phyloP scores from a whole-genome alignment of 768 basidiomycete genomes.

The Calocybe gangraenosa region DNA sequence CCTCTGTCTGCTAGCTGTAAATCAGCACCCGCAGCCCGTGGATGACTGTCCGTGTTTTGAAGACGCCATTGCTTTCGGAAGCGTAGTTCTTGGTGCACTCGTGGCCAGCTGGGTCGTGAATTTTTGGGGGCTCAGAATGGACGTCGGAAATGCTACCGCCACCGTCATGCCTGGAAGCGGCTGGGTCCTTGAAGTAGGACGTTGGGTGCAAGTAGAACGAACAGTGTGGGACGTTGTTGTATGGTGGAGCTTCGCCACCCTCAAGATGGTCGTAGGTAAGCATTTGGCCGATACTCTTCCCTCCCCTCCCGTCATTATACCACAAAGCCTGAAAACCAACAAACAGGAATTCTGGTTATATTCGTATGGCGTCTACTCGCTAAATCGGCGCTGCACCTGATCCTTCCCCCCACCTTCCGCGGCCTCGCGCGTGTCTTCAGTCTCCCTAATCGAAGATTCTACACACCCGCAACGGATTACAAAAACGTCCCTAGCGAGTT shows the following conservation, averaged over 20 bases:
- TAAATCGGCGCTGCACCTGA: slow-evolving; percentile 67
- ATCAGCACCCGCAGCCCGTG: slow-evolving; percentile 89
- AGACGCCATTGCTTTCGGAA: slow-evolving; percentile 91
- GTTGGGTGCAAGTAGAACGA: slow-evolving; percentile 33
- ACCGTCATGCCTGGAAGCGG: slow-evolving; percentile 58
- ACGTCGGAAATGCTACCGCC: slow-evolving; percentile 11
- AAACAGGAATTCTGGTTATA: slow-evolving; percentile 67
- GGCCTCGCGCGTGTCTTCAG: slow-evolving; percentile 59
- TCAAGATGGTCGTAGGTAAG: slow-evolving; percentile 45
- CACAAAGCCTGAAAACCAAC: slow-evolving; percentile 1
- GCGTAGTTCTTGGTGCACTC: slow-evolving; percentile 73
- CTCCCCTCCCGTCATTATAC: neutral
- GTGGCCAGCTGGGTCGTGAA: slow-evolving; percentile 64
- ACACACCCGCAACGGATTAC: slow-evolving; percentile 91
- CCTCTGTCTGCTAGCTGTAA: slow-evolving; percentile 69
- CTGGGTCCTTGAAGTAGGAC: slow-evolving; percentile 28
- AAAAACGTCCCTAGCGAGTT: slow-evolving; percentile 58
- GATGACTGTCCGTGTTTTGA: slow-evolving; percentile 99
- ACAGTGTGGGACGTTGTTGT: slow-evolving; percentile 34
- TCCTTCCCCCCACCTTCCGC: slow-evolving; percentile 85
- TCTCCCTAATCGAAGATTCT: slow-evolving; percentile 83
- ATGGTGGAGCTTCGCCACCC: slow-evolving; percentile 43
- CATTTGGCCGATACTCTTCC: slow-evolving; percentile 3
- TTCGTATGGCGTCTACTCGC: slow-evolving; percentile 87
- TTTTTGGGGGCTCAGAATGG: slow-evolving; percentile 35